These are phyloP conservation scores for Beta corolliflora DNA, from an alignment of 179 eudicot genomes.

Conservation along the genomic window DNA sequence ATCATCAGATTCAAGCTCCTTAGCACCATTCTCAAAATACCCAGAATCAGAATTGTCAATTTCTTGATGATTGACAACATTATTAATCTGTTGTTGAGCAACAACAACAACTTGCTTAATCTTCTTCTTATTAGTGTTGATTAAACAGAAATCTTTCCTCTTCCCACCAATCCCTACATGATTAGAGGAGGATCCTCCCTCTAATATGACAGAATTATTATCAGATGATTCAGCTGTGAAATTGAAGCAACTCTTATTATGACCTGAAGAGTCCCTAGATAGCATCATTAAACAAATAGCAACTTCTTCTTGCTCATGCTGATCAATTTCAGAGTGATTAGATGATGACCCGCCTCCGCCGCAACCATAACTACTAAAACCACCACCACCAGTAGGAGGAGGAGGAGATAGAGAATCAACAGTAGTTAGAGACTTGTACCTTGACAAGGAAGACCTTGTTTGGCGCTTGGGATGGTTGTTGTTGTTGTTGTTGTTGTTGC, in stretches of 20 bases:
- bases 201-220: slow-evolving; percentile 60
- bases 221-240: slow-evolving; percentile 53
- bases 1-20: slow-evolving; percentile 59
- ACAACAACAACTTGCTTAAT: slow-evolving; percentile 21
- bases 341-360: slow-evolving; percentile 41
- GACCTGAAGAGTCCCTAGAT: slow-evolving; percentile 57
- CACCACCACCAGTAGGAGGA: slow-evolving; percentile 19
- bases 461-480: background rate
- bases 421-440: slow-evolving; percentile 35
- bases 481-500: too few species aligned
- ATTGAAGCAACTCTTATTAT: slow-evolving; percentile 21
- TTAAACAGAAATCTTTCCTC: slow-evolving; percentile 24
- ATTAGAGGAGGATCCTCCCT: slow-evolving; percentile 49
- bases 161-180: slow-evolving; percentile 18
- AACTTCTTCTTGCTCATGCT: slow-evolving; percentile 75
- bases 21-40: slow-evolving; percentile 50
- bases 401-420: slow-evolving; percentile 23
- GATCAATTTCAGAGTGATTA: slow-evolving; percentile 62
- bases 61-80: slow-evolving; percentile 9
- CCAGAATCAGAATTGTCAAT: slow-evolving; percentile 50
- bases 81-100: slow-evolving; percentile 5
- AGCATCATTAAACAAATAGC: slow-evolving; percentile 94
- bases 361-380: slow-evolving; percentile 1
- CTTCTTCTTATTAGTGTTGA: slow-evolving; percentile 3
- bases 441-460: slow-evolving; percentile 38